phyloP scores from a whole-genome alignment of 345 rosid species.

The Eucalyptus globulus region DNA sequence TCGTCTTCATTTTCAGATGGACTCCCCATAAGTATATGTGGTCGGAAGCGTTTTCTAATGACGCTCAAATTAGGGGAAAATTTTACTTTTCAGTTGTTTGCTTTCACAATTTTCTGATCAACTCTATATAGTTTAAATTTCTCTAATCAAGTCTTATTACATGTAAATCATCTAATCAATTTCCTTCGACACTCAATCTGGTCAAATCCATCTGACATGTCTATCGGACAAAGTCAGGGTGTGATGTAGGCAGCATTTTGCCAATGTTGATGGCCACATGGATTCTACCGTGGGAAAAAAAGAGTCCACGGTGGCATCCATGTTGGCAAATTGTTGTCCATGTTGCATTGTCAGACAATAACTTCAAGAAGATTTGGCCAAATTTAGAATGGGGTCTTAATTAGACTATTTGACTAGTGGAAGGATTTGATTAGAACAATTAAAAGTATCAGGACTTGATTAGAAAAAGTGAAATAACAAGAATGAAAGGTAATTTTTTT shows the following conservation, averaged over 20 bases:
- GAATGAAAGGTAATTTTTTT: not conserved
- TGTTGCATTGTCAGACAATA: not conserved
- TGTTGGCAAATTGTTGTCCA: not conserved
- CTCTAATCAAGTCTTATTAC: not conserved
- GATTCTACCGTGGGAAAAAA: not conserved
- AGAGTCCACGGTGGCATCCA: not conserved
- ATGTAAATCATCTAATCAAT: not conserved
- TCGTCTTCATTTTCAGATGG: not conserved
- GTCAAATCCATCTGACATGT: not conserved
- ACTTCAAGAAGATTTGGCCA: not conserved
- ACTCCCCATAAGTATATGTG: not conserved
- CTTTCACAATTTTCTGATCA: not conserved
- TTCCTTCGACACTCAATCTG: fast-evolving
- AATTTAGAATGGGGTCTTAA: not conserved
- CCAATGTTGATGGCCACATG: not conserved
- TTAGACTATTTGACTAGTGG: not conserved
- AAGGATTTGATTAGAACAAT: not conserved
- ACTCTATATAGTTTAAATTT: not conserved
- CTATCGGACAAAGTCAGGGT: not conserved
- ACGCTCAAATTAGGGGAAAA: not conserved
- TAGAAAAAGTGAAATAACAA: not conserved
- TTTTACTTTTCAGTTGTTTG: not conserved
- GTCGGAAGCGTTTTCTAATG: not conserved
- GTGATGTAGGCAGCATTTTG: not conserved
- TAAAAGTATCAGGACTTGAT: not conserved